These are phyloP conservation scores for Rubroboletus pulcherrimus DNA, from an alignment of 768 basidiomycete genomes.

Conservation along the genomic window DNA sequence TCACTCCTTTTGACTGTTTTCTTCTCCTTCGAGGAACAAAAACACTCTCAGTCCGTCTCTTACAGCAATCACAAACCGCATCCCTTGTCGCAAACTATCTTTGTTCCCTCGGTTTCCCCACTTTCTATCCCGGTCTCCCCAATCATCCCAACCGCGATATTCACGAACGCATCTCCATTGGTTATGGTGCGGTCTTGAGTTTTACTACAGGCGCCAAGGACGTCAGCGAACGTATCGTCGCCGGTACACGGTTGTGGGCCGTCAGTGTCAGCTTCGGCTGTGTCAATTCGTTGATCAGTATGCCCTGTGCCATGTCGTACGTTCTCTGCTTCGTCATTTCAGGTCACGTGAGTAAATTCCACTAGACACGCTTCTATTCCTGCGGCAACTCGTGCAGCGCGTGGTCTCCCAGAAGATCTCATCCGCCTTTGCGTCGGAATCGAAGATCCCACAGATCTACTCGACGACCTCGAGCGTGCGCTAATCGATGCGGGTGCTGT, in stretches of 20 bases:
- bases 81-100: constrained; percentile 85
- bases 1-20: constrained; percentile 95
- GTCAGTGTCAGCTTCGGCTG: constrained; percentile 98
- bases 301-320: constrained; percentile 99
- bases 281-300: constrained; percentile 96
- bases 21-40: constrained; percentile 93
- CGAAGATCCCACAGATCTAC: constrained; percentile 87
- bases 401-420: constrained; percentile 96
- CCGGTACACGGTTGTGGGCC: constrained; percentile 90
- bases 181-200: constrained; percentile 90
- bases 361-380: constrained; percentile 92
- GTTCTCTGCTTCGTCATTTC: constrained; percentile 34
- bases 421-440: constrained; percentile 98
- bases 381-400: constrained; percentile 88
- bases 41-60: constrained; percentile 94
- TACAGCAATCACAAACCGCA: constrained; percentile 83
- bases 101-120: constrained; percentile 77
- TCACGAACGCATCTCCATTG: constrained; percentile 88
- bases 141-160: constrained; percentile 79
- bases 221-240: constrained; percentile 89
- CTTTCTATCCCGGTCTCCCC: constrained; percentile 88
- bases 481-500: constrained; percentile 91
- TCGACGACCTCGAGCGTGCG: constrained; percentile 93
- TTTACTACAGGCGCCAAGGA: constrained; percentile 92
- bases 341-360: background rate